Base-by-base conservation (phyloP, 768 basidiomycete species). In the Lentinula aciculospora region DNA sequence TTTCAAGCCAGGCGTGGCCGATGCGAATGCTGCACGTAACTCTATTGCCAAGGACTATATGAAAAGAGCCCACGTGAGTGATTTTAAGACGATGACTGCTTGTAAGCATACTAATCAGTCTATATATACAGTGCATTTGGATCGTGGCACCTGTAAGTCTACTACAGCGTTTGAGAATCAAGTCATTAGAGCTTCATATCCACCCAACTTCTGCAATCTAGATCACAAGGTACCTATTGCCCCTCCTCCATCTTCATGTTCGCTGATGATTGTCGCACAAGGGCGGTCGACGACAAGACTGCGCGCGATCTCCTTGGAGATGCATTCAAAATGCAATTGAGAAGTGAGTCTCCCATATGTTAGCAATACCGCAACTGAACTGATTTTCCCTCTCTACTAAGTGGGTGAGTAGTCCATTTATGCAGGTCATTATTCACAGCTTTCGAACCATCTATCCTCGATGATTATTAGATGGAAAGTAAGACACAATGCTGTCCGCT, bases 251-350 rank as follows among this genome's bases (percentile, higher is more conserved):
- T 36, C 15, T 8, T n/a, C 4, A 13, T 37, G 32, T n/a, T 31
- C n/a, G 9, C 17, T 32, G 28, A 34, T 19, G 32, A 2, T 50
- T 19, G 46, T 47, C 25, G 9, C 44, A 10, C 15, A 1, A 65
- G 83, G 15, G 84, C 84, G 36, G 83, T 86, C 1, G 83, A 85
- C 60, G 83, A 84, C 61, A 84, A 84, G 68, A 81, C 81, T 4
- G 84, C 84, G 0, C 74, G 79, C 71, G 84, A 84, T 63, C 67
- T 86, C n/a, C 72, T 86, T 13, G 84, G 84, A 0, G 82, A 85
- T 56, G 84, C 83, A 0, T 85, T 86, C 66, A 81, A 77, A 64
- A 75, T 78, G 63, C 84, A 86, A 62, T 66, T 86, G 7, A 77
- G 83, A 76, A 85, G 82, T 83, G 62, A 57, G 72, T 76, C 58